Conservation (phyloP, 2,329 filamentous ascomycete genomes). For the Lithohypha guttulata region DNA sequence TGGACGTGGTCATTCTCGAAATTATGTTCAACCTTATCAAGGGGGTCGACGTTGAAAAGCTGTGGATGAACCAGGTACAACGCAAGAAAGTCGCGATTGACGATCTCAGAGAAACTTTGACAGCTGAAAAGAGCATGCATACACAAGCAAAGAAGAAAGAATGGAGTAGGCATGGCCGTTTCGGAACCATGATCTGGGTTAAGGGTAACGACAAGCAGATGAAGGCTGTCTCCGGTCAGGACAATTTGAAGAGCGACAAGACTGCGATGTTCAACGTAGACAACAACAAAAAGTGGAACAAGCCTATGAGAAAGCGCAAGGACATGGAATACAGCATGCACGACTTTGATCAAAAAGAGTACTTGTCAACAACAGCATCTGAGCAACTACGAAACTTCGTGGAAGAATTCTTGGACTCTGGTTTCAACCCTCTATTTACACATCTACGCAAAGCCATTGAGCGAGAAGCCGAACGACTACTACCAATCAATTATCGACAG, state of each 20-base stretch:
- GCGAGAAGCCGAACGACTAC: slow-evolving; percentile 71
- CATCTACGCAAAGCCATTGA: slow-evolving; percentile 84
- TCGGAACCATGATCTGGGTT: slow-evolving; percentile 96
- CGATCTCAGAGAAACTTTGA: slow-evolving; percentile 64
- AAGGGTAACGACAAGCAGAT: slow-evolving; percentile 76
- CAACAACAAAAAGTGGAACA: slow-evolving; percentile 78
- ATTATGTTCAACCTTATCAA: slow-evolving; percentile 88
- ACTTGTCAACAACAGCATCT: slow-evolving; percentile 63
- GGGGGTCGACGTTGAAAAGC: slow-evolving; percentile 67
- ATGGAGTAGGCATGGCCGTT: slow-evolving; percentile 81
- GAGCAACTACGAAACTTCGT: slow-evolving; percentile 70
- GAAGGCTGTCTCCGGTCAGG: slow-evolving; percentile 78
- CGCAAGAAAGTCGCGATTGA: slow-evolving; percentile 56
- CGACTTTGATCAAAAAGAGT: slow-evolving; percentile 64
- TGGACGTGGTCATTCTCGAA: slow-evolving; percentile 84
- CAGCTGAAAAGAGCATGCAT: slow-evolving; percentile 74
- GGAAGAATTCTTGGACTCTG: slow-evolving; percentile 85
- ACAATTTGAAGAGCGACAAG: slow-evolving; percentile 63
- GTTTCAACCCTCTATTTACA: slow-evolving; percentile 83
- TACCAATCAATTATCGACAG: slow-evolving; percentile 66
- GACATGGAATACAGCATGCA: slow-evolving; percentile 50
- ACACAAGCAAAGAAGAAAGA: slow-evolving; percentile 65
- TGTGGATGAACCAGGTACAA: slow-evolving; percentile 75
- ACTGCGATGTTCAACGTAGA: slow-evolving; percentile 81
- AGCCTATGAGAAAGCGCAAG: slow-evolving; percentile 54